Evolutionary conservation across 2,329 filamentous ascomycete genomes (phyloP), one percentile per base, ranked within the genome.

Genomic region (Anthostomella pinea): DNA sequence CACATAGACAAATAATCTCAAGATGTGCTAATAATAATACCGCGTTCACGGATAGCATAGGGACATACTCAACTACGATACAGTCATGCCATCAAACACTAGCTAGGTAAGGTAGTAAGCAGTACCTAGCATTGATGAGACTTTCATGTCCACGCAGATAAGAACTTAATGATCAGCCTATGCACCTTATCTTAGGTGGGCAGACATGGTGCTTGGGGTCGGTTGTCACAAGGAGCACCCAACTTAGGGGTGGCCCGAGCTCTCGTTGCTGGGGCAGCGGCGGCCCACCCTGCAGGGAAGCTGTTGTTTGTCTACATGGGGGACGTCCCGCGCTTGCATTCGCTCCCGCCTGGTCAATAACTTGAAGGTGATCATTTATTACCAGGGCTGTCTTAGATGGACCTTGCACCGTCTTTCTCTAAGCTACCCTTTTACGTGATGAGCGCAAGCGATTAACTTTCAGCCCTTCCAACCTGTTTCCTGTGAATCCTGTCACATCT

Each of bases 221-320:
- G 18, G 13, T 5, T 17, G 5, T 6, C 16, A 13, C 14, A 34
- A 34, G 17, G 3, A 13, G 6, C 23, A 16, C 20, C 3, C 13
- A 30, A 26, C 25, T 29, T n/a, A n/a, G n/a, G n/a, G n/a, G 11
- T 53, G 53, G 43, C 14, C 39, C 46, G 18, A 46, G 42, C 39
- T 43, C 19, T 34, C 22, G 53, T 58, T 58, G 53, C 53, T 31
- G 26, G 40, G 53, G 38, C 50, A 53, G 43, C 55, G 29, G 33
- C 28, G 30, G 31, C 46, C 48, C 48, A 56, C 48, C 49, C 41
- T 49, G 45, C 45, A 51, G 45, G 34, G 22, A 18, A 36, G 40
- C 45, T 43, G 22, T 54, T 57, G 53, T 56, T 56, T 56, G 43
- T 54, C 43, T 41, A 49, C 39, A 33, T 43, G 28, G 42, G 30